These are phyloP conservation scores for Polyplosphaeria fusca DNA, from an alignment of 495 filamentous ascomycete species.

Conservation along the genomic window DNA sequence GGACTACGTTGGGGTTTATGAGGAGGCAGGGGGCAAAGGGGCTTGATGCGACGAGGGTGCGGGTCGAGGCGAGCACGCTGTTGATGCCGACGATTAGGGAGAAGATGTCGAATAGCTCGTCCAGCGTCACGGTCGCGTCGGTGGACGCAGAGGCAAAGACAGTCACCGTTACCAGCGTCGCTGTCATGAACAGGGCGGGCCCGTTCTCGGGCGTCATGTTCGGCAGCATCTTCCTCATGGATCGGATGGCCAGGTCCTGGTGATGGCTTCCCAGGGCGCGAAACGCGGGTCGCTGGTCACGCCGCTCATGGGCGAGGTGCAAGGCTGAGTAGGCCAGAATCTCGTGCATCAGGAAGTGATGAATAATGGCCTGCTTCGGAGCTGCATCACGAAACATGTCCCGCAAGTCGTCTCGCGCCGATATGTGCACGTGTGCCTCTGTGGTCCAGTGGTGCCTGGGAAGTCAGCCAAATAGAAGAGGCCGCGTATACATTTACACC, in stretches of 20 bases:
- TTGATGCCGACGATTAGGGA: conserved; percentile 21
- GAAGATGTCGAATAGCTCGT: conserved; percentile 29
- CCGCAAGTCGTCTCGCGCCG: conserved; percentile 7
- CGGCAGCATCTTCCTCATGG: conserved; percentile 10
- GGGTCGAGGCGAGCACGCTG: conserved; percentile 3
- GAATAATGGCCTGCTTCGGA: conserved; percentile 20
- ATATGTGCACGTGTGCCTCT: conserved; percentile 3
- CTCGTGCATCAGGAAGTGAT: conserved; percentile 32
- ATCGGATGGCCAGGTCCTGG: conserved; percentile 24
- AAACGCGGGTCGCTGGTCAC: not conserved
- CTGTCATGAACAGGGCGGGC: conserved; percentile 15
- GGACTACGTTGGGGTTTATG: not conserved
- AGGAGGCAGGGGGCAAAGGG: conserved; percentile 9
- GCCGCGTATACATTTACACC: not conserved
- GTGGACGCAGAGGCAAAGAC: conserved; percentile 10
- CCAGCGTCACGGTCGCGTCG: conserved; percentile 8
- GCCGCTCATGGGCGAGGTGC: conserved; percentile 17
- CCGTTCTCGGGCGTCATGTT: conserved; percentile 17
- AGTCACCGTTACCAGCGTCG: conserved; percentile 15
- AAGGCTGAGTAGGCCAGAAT: conserved; percentile 31
- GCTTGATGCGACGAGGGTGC: not conserved
- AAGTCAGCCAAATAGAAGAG: not conserved
- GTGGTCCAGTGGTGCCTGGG: conserved; percentile 32
- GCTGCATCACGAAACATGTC: conserved; percentile 17
- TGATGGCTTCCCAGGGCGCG: conserved; percentile 20